Percentiles rank a stretch among this genome's conserved stretches.
Evolutionary conservation across 257 asterid genomes (phyloP).

Genomic region (Fraxinus pennsylvanica): DNA sequence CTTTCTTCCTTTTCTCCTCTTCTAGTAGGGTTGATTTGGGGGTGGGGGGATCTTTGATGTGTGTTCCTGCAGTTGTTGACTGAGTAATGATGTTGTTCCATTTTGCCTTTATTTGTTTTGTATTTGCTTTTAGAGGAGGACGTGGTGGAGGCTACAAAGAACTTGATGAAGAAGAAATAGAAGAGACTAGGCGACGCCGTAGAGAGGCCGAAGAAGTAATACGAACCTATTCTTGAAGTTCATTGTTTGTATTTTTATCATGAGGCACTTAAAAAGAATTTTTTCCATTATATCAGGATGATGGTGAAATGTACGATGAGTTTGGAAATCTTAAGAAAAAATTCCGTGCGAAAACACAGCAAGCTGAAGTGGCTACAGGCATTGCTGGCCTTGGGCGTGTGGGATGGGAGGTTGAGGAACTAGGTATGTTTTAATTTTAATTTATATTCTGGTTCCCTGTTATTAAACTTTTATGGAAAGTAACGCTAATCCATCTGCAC

Average conservation of each 20-base stretch:
- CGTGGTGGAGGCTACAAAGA: slow-evolving; percentile 99
- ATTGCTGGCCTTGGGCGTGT: slow-evolving; percentile 94
- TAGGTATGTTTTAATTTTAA: slow-evolving; percentile 46
- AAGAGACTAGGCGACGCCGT: slow-evolving; percentile 87
- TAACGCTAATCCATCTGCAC: background rate
- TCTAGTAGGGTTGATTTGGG: background rate
- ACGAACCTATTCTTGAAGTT: slow-evolving; percentile 3
- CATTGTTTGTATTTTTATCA: slow-evolving; percentile 7
- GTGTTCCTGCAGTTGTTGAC: slow-evolving; percentile 13
- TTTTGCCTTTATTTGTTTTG: background rate
- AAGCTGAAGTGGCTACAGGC: slow-evolving; percentile 59
- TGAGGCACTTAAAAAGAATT: slow-evolving; percentile 5
- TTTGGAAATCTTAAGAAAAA: slow-evolving; percentile 98
- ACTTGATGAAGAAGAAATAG: slow-evolving; percentile 94
- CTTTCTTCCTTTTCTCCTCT: background rate
- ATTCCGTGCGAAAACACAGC: slow-evolving; percentile 85
- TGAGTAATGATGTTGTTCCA: slow-evolving; percentile 21
- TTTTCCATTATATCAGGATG: slow-evolving; percentile 63
- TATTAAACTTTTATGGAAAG: background rate
- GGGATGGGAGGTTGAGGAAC: slow-evolving; percentile 97
- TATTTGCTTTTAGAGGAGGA: slow-evolving; percentile 68
- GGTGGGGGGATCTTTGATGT: background rate
- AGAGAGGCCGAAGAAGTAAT: slow-evolving; percentile 93
- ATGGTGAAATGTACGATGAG: slow-evolving; percentile 99
- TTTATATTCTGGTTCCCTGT: slow-evolving; percentile 9